Conservation (phyloP, 371 early-diverging fungal genomes). For the Saksenaea vasiformis region DNA sequence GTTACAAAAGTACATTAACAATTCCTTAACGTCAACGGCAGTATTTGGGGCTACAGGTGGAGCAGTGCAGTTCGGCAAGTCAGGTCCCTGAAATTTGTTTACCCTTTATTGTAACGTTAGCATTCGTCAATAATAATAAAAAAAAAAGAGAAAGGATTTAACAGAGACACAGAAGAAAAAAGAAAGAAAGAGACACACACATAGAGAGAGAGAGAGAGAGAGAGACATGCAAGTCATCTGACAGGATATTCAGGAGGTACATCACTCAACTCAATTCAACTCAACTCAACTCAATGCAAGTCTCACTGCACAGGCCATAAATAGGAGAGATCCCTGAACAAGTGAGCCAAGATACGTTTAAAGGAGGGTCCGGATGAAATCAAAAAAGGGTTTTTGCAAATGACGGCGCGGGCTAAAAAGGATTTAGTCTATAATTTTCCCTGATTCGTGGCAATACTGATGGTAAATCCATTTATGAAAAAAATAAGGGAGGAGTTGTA, state of each 20-base stretch:
- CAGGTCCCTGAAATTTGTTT: neutral
- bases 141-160: neutral
- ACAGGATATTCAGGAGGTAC: slow-evolving; percentile 1
- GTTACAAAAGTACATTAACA: slow-evolving; percentile 56
- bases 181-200: neutral
- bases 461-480: neutral
- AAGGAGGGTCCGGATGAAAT: slow-evolving; percentile 5
- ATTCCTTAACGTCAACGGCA: slow-evolving; percentile 56
- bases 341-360: neutral
- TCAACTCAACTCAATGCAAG: too few species aligned
- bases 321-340: neutral
- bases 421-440: neutral
- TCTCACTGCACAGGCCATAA: slow-evolving; percentile 4
- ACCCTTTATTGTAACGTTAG: neutral
- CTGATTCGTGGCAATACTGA: slow-evolving; percentile 2
- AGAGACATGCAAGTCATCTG: neutral
- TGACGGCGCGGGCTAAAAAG: neutral
- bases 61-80: slow-evolving; percentile 17
- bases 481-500: neutral
- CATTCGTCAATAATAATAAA: slow-evolving; percentile 2
- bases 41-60: slow-evolving; percentile 60
- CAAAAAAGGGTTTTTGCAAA: neutral
- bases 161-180: neutral
- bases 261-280: neutral
- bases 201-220: neutral